Evolutionary conservation across 495 filamentous ascomycete genomes (phyloP).

Genomic region (Collariella sp.): DNA sequence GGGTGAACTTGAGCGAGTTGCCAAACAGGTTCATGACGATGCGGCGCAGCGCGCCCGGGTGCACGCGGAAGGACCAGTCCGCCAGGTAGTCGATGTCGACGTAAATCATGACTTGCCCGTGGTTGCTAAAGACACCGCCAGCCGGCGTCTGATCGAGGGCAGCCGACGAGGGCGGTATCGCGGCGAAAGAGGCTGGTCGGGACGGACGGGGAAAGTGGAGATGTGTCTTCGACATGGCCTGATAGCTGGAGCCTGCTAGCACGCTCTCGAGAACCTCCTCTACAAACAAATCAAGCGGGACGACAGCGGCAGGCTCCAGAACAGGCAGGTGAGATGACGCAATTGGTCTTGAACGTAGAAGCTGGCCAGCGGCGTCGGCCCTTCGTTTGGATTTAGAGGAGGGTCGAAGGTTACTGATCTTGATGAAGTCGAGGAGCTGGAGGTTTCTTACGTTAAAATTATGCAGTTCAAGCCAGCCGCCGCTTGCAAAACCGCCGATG

Average conservation of each 20-base stretch:
- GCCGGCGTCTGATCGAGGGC: background rate
- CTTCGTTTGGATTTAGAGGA: conserved; percentile 14
- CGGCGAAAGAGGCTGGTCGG: too few relatives aligned
- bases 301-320: too few relatives aligned
- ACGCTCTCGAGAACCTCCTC: conserved; percentile 55
- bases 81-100: conserved; percentile 51
- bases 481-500: too few relatives aligned
- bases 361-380: too few relatives aligned
- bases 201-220: too few relatives aligned
- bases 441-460: conserved; percentile 3
- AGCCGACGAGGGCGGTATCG: too few relatives aligned
- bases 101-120: conserved; percentile 50
- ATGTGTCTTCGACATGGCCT: conserved; percentile 17
- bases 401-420: conserved; percentile 48
- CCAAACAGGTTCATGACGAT: conserved; percentile 76
- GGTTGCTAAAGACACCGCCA: background rate
- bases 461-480: background rate
- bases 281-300: conserved; percentile 40
- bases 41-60: conserved; percentile 63
- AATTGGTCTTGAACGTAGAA: too few relatives aligned
- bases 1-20: conserved; percentile 74
- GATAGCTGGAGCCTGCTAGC: conserved; percentile 44
- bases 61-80: conserved; percentile 55
- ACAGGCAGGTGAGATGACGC: too few relatives aligned
- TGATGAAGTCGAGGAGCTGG: conserved; percentile 54